phyloP scores from a whole-genome alignment of 2,329 filamentous ascomycete species.

The Emergomyces orientalis region DNA sequence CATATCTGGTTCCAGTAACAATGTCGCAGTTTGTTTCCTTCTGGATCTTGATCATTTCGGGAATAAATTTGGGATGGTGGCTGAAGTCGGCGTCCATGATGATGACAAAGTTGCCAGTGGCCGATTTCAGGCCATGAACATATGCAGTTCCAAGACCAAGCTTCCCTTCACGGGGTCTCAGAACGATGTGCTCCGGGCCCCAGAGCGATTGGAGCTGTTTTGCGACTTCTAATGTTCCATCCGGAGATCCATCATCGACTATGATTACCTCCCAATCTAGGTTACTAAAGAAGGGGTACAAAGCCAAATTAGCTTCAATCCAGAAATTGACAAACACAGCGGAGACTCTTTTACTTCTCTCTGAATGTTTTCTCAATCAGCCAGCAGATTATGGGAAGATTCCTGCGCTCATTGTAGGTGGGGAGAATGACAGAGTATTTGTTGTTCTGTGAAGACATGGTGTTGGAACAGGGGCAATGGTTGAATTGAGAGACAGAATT shows the following conservation, averaged over 20 bases:
- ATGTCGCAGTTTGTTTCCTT: slow-evolving; percentile 78
- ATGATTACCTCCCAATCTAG: slow-evolving; percentile 97
- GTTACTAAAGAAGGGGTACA: slow-evolving; percentile 47
- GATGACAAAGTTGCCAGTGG: slow-evolving; percentile 87
- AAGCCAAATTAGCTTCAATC: slow-evolving; percentile 6
- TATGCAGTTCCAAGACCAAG: slow-evolving; percentile 95
- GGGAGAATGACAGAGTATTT: slow-evolving; percentile 97
- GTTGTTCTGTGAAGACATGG: slow-evolving; percentile 38
- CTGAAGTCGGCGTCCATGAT: slow-evolving; percentile 99
- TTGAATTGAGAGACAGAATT: slow-evolving; percentile 14
- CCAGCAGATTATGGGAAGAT: slow-evolving; percentile 93
- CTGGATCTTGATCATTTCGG: slow-evolving; percentile 81
- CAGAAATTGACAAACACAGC: not conserved
- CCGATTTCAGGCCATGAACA: slow-evolving; percentile 85
- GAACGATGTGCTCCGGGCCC: slow-evolving; percentile 61
- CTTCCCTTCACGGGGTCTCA: slow-evolving; percentile 86
- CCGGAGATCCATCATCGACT: slow-evolving; percentile 94
- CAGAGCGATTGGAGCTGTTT: slow-evolving; percentile 84
- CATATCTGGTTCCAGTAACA: slow-evolving; percentile 91
- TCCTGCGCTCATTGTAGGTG: slow-evolving; percentile 96
- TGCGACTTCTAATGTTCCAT: slow-evolving; percentile 86
- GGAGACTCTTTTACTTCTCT: slow-evolving; percentile 59
- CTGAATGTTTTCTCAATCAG: slow-evolving; percentile 87
- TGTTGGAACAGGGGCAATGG: slow-evolving; percentile 6
- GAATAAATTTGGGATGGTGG: slow-evolving; percentile 98